phyloP scores from a whole-genome alignment of 345 rosid species.

The Arabis hirsuta region DNA sequence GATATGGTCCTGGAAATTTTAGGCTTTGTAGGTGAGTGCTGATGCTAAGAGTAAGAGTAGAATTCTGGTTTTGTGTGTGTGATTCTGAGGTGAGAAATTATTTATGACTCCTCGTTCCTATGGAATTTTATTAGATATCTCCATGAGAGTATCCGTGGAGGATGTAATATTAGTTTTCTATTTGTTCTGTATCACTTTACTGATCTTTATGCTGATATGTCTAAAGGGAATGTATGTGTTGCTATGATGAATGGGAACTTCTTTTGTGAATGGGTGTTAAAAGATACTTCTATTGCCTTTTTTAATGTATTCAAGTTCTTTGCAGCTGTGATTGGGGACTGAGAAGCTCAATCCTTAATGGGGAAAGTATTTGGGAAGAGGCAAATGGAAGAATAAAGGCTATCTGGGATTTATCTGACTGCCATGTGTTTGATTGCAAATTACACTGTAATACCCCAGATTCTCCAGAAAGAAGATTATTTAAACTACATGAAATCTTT shows the following conservation, averaged over 20 bases:
- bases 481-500: conserved; percentile 85
- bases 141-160: neutral
- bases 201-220: conserved; percentile 9
- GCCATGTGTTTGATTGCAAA: conserved; percentile 84
- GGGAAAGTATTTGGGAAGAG: conserved; percentile 44
- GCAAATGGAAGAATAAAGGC: conserved; percentile 41
- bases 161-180: conserved; percentile 4
- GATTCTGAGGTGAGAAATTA: neutral
- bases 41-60: conserved; percentile 6
- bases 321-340: conserved; percentile 92
- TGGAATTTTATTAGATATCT: neutral
- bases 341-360: conserved; percentile 56
- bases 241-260: conserved; percentile 8
- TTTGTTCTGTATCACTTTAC: conserved; percentile 4
- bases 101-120: neutral
- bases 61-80: conserved; percentile 19
- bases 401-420: conserved; percentile 70
- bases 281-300: conserved; percentile 13
- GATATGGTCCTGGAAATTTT: too few species aligned
- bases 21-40: neutral
- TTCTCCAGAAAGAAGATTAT: conserved; percentile 60
- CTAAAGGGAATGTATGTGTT: conserved; percentile 15
- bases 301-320: conserved; percentile 38
- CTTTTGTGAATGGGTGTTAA: conserved; percentile 10
- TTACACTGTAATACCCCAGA: conserved; percentile 52